A percentile compares a stretch with the other conserved stretches of the same genome.
Conservation (phyloP, 177 flowering plant species). For the Tripterygium wilfordii region DNA sequence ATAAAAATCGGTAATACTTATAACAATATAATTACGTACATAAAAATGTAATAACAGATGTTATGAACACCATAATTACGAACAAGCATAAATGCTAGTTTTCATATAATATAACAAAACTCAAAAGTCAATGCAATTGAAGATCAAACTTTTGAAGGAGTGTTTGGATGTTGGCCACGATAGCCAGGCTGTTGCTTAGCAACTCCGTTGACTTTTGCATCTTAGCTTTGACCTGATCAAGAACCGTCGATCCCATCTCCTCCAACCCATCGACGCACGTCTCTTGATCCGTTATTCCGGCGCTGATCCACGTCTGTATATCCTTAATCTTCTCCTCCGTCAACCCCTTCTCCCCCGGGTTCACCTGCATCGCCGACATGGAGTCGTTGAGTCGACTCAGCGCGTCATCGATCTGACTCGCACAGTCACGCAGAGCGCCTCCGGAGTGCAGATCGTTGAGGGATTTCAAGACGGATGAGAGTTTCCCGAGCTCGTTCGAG, state of each 20-base stretch:
- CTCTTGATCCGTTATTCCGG: conserved; percentile 58
- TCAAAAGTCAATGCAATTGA: conserved; percentile 14
- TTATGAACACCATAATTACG: too few species aligned
- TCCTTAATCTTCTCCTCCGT: conserved; percentile 35
- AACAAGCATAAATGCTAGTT: too few species aligned
- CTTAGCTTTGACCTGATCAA: conserved; percentile 20
- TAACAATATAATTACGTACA: too few species aligned
- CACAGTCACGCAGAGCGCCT: conserved; percentile 36
- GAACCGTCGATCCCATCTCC: conserved; percentile 36
- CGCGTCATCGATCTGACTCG: conserved; percentile 34
- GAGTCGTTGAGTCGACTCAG: conserved; percentile 36
- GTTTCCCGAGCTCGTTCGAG: conserved; percentile 13
- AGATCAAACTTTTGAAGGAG: conserved; percentile 28
- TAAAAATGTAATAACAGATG: too few species aligned
- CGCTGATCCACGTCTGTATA: conserved; percentile 65
- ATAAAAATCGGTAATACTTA: too few species aligned
- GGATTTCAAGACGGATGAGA: conserved; percentile 13
- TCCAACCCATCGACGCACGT: conserved; percentile 73
- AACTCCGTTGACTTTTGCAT: conserved; percentile 33
- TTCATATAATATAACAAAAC: too few species aligned
- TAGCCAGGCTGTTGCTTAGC: conserved; percentile 47
- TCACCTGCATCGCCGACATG: conserved; percentile 14
- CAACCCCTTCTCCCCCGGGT: conserved; percentile 23
- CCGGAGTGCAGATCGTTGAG: conserved; percentile 12
- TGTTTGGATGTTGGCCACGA: conserved; percentile 30